Evolutionary conservation across 768 basidiomycete genomes (phyloP).

Genomic region (Phylloporus sp.): DNA sequence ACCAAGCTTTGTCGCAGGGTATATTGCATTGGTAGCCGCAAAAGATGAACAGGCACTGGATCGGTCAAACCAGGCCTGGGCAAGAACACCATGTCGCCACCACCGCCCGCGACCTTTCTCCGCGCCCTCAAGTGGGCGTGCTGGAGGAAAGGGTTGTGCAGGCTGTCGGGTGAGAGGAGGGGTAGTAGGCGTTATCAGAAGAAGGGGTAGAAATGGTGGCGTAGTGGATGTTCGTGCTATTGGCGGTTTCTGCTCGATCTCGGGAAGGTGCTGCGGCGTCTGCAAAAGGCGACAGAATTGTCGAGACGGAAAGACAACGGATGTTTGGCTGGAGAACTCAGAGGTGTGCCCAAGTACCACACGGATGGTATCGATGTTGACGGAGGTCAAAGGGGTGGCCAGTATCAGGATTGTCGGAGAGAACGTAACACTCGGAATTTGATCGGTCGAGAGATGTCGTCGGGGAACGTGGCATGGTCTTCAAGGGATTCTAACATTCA

Average conservation of each 20-base stretch:
- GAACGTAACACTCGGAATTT: not conserved
- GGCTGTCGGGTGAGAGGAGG: not conserved
- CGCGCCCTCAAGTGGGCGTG: not conserved
- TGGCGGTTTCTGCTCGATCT: not conserved
- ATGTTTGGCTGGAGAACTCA: not conserved
- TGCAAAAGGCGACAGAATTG: not conserved
- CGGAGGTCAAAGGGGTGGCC: not conserved
- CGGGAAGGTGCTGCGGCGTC: not conserved
- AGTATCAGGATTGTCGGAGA: not conserved
- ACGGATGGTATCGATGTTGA: not conserved
- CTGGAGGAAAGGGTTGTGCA: not conserved
- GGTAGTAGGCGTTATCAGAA: not conserved
- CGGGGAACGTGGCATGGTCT: not conserved
- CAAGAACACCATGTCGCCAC: not conserved
- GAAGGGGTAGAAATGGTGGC: not conserved
- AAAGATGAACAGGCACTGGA: not conserved
- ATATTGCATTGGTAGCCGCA: not conserved
- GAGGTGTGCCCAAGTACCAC: constrained; percentile 2
- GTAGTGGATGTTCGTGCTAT: not conserved
- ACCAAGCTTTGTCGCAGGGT: not conserved
- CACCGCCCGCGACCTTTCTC: not conserved
- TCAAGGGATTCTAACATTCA: not conserved
- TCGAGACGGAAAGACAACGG: not conserved
- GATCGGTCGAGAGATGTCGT: constrained; percentile 1
- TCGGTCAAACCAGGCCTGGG: not conserved